Evolutionary conservation across 768 basidiomycete species (phyloP).

Genomic region (Pholiota microspora): DNA sequence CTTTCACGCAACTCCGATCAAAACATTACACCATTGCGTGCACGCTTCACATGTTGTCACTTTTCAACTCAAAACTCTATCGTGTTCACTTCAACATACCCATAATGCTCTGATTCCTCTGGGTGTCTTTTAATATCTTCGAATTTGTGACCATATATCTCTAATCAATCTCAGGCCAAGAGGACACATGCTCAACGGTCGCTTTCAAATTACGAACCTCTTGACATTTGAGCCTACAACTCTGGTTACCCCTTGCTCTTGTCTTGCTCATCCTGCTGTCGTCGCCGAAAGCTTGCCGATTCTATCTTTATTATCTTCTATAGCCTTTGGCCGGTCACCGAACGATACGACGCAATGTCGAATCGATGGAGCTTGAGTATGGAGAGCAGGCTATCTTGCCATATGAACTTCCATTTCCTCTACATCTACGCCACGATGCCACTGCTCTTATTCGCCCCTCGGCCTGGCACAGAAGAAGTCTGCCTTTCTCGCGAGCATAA

Average conservation of each 20-base stretch:
- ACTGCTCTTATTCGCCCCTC: neutral
- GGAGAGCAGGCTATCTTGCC: neutral
- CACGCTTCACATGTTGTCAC: neutral
- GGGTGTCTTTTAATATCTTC: neutral
- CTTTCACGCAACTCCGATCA: too few relatives aligned
- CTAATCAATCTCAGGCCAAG: neutral
- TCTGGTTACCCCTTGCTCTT: neutral
- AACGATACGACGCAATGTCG: neutral
- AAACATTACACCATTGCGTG: neutral
- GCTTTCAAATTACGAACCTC: neutral
- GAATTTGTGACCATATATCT: neutral
- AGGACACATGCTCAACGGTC: neutral
- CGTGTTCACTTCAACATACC: neutral
- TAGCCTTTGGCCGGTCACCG: neutral
- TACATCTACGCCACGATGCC: neutral
- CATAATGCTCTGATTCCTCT: neutral
- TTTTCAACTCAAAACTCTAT: neutral
- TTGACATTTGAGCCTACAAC: neutral
- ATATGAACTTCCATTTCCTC: neutral
- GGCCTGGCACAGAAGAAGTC: neutral
- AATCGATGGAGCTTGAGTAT: neutral
- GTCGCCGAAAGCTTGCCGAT: neutral
- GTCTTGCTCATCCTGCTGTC: conserved; percentile 2
- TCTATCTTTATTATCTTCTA: conserved; percentile 1
- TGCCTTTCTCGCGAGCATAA: conserved; percentile 2